Evolutionary conservation across 2,329 filamentous ascomycete genomes (phyloP).

Genomic region (Sporothrix schenckii): DNA sequence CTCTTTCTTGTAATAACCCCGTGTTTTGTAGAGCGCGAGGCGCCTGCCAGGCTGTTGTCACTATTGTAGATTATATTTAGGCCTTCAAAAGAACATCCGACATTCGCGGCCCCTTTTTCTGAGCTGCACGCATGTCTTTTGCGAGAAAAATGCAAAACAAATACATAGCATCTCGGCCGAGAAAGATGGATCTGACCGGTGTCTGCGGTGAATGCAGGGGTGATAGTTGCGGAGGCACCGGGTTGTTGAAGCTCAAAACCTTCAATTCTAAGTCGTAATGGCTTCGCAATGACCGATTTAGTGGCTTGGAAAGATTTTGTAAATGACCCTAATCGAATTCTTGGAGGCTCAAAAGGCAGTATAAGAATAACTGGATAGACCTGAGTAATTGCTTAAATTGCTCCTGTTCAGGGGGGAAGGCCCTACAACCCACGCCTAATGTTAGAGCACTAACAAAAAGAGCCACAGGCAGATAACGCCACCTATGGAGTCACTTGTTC

Average conservation of each 20-base stretch:
- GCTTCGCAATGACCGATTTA: not conserved
- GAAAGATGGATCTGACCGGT: not conserved
- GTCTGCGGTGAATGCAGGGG: not conserved
- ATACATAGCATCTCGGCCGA: not conserved
- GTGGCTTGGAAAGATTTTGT: not conserved
- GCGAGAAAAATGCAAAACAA: not conserved
- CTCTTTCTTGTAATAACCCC: not conserved
- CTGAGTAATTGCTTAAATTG: conserved; percentile 11
- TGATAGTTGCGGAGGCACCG: not conserved
- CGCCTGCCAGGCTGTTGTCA: no score
- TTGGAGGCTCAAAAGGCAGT: conserved; percentile 2
- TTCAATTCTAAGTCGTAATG: not conserved
- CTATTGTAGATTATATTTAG: no score
- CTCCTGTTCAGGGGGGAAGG: not conserved
- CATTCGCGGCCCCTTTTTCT: not conserved
- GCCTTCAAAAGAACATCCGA: not conserved
- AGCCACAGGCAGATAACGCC: not conserved
- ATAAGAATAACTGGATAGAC: not conserved
- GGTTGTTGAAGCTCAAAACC: not conserved
- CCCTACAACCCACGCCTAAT: conserved; percentile 10
- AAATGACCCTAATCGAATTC: not conserved
- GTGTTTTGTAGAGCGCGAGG: no score
- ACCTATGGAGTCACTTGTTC: not conserved
- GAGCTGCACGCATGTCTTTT: not conserved
- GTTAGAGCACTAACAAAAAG: not conserved